Conservation (phyloP, 257 asterid genomes). For the Forsythia viridissima region DNA sequence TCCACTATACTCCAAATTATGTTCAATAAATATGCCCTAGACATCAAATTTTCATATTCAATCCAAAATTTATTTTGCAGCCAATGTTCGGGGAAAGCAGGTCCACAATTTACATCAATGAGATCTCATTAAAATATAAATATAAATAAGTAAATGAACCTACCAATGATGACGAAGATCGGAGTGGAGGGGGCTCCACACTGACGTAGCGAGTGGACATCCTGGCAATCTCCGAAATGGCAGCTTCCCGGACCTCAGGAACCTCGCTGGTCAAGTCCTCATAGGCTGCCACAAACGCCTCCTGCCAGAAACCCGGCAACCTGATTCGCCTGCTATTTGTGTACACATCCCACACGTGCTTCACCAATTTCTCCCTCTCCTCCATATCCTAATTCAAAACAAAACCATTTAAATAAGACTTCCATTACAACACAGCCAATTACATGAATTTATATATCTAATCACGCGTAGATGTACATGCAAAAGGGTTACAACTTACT, state of each 20-base stretch:
- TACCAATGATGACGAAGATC: slow-evolving; percentile 55
- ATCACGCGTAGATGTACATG: not conserved
- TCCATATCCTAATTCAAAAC: slow-evolving; percentile 67
- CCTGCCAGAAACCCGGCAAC: slow-evolving; percentile 79
- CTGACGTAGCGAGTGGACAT: slow-evolving; percentile 68
- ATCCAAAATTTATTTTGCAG: not conserved
- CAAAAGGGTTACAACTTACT: slow-evolving; percentile 23
- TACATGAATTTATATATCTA: not conserved
- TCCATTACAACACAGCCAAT: not conserved
- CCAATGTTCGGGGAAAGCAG: not conserved
- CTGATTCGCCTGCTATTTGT: slow-evolving; percentile 65
- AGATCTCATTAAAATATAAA: not conserved
- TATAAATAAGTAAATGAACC: slow-evolving; percentile 26
- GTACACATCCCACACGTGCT: slow-evolving; percentile 94
- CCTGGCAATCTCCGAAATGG: slow-evolving; percentile 83
- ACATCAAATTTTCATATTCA: not conserved
- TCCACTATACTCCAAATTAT: not conserved
- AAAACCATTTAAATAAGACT: slow-evolving; percentile 14
- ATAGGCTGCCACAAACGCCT: slow-evolving; percentile 86
- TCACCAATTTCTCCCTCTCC: slow-evolving; percentile 93
- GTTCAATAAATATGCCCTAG: not conserved
- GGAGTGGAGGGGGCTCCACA: slow-evolving; percentile 49
- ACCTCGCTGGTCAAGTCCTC: slow-evolving; percentile 80
- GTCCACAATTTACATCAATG: not conserved
- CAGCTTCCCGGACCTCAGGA: slow-evolving; percentile 57